phyloP scores from a whole-genome alignment of 2,329 filamentous ascomycete species.

The Botrytis galanthina region DNA sequence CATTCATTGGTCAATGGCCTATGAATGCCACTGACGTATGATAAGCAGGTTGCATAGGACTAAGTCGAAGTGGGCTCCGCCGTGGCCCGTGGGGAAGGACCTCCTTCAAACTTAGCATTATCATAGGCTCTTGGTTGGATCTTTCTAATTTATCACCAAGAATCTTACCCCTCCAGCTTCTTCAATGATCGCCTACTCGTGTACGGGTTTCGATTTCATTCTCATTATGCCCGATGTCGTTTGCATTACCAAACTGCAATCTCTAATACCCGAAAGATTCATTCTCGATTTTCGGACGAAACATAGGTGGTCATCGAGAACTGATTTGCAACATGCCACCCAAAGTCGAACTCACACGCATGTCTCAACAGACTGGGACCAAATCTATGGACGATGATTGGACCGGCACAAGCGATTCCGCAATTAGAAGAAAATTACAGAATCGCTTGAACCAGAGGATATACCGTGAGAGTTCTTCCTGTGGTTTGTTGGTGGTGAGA shows the following conservation, averaged over 20 bases:
- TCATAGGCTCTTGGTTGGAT: background rate
- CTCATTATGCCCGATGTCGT: background rate
- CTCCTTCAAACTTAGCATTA: background rate
- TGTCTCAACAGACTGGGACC: conserved; percentile 36
- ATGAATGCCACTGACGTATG: background rate
- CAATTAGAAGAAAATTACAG: conserved; percentile 44
- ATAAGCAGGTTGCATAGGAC: background rate
- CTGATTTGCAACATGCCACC: background rate
- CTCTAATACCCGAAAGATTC: too few relatives aligned
- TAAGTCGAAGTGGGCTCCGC: background rate
- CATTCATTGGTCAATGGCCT: background rate
- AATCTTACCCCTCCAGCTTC: background rate
- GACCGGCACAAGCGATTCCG: conserved; percentile 46
- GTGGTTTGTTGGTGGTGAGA: background rate
- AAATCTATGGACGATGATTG: conserved; percentile 45
- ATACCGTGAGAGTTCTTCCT: conserved; percentile 40
- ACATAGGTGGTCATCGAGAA: background rate
- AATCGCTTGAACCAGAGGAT: conserved; percentile 48
- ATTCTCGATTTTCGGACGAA: background rate
- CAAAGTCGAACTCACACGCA: background rate
- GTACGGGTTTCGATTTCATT: background rate
- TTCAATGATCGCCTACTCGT: background rate
- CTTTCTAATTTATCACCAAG: background rate
- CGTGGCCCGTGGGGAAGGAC: background rate
- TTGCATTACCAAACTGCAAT: background rate